A percentile compares a stretch with the other conserved stretches of the same genome.
phyloP scores from a whole-genome alignment of 495 filamentous ascomycete species.

The Talaromyces borbonicus region DNA sequence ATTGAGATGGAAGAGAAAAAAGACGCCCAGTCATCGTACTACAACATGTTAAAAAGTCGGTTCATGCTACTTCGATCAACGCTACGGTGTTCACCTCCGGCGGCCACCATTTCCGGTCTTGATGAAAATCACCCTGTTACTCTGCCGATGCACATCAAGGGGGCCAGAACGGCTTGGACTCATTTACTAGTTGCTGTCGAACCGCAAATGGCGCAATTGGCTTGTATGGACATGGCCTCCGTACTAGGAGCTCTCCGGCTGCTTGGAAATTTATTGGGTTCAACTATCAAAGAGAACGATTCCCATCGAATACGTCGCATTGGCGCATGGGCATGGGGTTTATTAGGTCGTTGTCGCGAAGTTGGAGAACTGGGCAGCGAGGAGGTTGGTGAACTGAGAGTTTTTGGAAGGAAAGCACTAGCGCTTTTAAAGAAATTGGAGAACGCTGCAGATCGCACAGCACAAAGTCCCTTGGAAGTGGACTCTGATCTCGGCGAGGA shows the following conservation, averaged over 20 bases:
- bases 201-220: conserved; percentile 58
- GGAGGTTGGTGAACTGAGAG: conserved; percentile 42
- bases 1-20: conserved; percentile 21
- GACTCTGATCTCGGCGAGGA: conserved; percentile 11
- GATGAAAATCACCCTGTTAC: conserved; percentile 47
- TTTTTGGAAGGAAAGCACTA: conserved; percentile 36
- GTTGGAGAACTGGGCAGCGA: conserved; percentile 37
- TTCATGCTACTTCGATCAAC: conserved; percentile 49
- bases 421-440: conserved; percentile 26
- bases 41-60: conserved; percentile 47
- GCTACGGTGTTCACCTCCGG: conserved; percentile 45
- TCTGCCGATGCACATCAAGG: conserved; percentile 35
- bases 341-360: conserved; percentile 38
- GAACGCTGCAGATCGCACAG: conserved; percentile 1
- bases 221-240: conserved; percentile 52
- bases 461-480: not conserved
- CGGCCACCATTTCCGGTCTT: conserved; percentile 36
- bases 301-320: conserved; percentile 39
- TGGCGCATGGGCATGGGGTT: conserved; percentile 41
- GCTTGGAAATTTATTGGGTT: conserved; percentile 31
- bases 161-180: conserved; percentile 36
- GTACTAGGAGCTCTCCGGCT: conserved; percentile 43
- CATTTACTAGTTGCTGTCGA: conserved; percentile 43
- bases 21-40: conserved; percentile 52
- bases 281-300: conserved; percentile 30